These are phyloP conservation scores for Gloeopeniophorella convolvens DNA, from an alignment of 768 basidiomycete genomes.

Conservation along the genomic window DNA sequence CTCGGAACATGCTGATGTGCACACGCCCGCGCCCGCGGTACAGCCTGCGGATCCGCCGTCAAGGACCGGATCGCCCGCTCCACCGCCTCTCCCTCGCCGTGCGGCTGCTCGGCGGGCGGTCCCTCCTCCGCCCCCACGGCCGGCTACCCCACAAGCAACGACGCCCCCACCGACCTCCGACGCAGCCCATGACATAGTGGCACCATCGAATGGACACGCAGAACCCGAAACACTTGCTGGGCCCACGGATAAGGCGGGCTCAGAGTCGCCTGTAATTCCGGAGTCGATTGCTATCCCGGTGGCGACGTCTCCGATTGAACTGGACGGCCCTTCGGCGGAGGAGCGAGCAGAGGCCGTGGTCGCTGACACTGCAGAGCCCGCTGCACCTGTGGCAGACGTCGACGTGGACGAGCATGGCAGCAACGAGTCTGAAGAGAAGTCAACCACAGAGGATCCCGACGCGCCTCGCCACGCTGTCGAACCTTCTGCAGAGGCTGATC, in stretches of 20 bases:
- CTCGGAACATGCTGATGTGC: not conserved
- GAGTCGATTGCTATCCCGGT: not conserved
- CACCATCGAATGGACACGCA: conserved; percentile 4
- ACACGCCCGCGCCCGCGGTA: not conserved
- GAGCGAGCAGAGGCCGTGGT: not conserved
- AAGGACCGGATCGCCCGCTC: conserved; percentile 32
- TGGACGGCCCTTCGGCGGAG: not conserved
- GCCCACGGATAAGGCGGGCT: not conserved
- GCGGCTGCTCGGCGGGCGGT: conserved; percentile 48
- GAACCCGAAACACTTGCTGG: not conserved
- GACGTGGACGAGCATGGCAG: not conserved
- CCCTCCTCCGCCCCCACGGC: conserved; percentile 6
- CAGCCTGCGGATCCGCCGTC: conserved; percentile 15
- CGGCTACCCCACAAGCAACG: not conserved
- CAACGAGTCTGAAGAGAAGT: not conserved
- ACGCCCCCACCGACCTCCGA: not conserved
- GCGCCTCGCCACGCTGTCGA: not conserved
- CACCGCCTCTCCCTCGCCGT: conserved; percentile 60
- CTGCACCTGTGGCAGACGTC: not conserved
- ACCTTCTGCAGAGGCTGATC: not conserved
- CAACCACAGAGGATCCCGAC: not conserved
- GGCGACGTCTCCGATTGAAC: not conserved
- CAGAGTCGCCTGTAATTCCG: not conserved
- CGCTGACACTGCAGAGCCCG: not conserved
- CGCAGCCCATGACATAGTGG: not conserved